Base-by-base conservation (phyloP, 805 yeast species). In the Saccharomyces paradoxus region DNA sequence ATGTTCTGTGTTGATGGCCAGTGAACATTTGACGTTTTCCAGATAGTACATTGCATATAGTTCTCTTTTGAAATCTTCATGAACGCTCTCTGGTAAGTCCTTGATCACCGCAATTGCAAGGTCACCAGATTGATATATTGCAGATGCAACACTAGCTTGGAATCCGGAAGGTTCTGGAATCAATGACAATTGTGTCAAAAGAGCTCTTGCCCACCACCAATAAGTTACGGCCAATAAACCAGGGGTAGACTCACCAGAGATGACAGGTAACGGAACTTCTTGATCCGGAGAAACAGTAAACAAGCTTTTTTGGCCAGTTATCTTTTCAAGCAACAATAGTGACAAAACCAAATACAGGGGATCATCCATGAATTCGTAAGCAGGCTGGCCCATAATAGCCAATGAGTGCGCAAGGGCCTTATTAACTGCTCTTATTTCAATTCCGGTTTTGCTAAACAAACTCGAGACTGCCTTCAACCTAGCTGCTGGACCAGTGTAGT, bases 401-500 rank as follows among this genome's bases (percentile, higher is more conserved):
- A 87, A 72, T 1, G 75, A 64, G 31, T 64, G 67, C 13, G 80
- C 62, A 9, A 60, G 53, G 21, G 50, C 24, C 26, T 49, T 51
- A 13, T 37, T 79, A 41, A 44, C 44, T 32, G 21, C 52, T 2
- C 52, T 53, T 17, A 50, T 17, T 6, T 22, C 37, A 8, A 3
- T 3, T 8, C 30, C 21, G 56, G 61, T 24, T 41, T 54, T n/a
- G 26, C 52, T 46, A 22, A 64, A 66, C 2, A 73, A 62, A n/a
- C 63, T 50, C n/a, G 71, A 63, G 37, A 63, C 62, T 4, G 77
- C 60, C 3, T 68, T 69, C 24, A 73, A 60, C 4, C 77, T 76
- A 2, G 81, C 63, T 27, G 79, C 77, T 4, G 97, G 97, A 8
- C 97, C 97, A 0, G 96, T 88, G 69, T 78, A 88, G 67, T 91